A percentile compares a stretch with the other conserved stretches of the same genome.
phyloP scores from a whole-genome alignment of 345 rosid genomes.

The Rhodomyrtus tomentosa region DNA sequence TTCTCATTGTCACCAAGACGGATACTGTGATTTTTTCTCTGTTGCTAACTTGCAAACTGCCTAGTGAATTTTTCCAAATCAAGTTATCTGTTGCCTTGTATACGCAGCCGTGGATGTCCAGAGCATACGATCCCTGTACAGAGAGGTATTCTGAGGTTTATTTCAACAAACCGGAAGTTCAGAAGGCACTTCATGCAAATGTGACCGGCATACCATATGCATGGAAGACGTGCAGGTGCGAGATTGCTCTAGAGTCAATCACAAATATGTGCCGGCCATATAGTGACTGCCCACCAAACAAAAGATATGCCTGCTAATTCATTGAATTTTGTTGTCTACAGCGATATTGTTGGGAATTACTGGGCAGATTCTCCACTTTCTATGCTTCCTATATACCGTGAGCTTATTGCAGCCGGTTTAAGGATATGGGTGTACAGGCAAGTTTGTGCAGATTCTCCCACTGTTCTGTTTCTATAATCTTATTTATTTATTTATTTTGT shows the following conservation, averaged over 20 bases:
- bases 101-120: conserved; percentile 89
- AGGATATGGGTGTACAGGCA: conserved; percentile 89
- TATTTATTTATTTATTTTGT: no score
- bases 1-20: neutral
- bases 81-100: conserved; percentile 2
- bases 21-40: neutral
- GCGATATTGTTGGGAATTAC: conserved; percentile 52
- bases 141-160: conserved; percentile 68
- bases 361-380: conserved; percentile 89
- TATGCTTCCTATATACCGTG: conserved; percentile 89
- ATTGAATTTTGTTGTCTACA: conserved; percentile 7
- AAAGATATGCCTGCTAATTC: neutral
- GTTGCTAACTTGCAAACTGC: neutral
- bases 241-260: neutral
- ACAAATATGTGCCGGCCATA: neutral
- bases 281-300: neutral
- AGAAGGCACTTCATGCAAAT: conserved; percentile 92
- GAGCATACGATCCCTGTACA: conserved; percentile 96
- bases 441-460: neutral
- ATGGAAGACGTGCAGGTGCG: conserved; percentile 86
- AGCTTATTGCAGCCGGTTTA: conserved; percentile 72
- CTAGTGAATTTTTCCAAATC: neutral
- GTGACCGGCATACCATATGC: conserved; percentile 54
- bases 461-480: neutral
- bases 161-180: conserved; percentile 83